These are phyloP conservation scores for Cercospora nicotianae DNA, from an alignment of 2,329 filamentous ascomycete genomes.

Conservation along the genomic window DNA sequence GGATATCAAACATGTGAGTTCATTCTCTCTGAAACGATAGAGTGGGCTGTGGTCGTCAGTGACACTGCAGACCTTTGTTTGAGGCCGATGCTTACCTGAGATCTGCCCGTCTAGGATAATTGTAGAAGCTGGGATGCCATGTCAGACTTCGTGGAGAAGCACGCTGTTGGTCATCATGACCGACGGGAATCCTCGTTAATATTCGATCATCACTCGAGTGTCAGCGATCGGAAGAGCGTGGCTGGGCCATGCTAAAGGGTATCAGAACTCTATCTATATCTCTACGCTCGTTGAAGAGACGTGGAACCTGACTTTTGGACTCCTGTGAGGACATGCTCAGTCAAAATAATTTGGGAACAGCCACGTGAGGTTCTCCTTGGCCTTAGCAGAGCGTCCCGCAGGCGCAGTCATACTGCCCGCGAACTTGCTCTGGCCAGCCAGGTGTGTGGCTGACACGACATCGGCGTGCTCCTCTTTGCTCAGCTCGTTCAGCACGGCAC, in stretches of 20 bases:
- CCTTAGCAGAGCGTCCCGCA: conserved; percentile 69
- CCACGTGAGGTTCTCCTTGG: conserved; percentile 77
- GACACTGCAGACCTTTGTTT: not conserved
- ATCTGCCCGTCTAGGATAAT: conserved; percentile 9
- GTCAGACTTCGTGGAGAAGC: conserved; percentile 5
- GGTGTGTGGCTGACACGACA: conserved; percentile 76
- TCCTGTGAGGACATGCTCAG: conserved; percentile 24
- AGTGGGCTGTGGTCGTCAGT: not conserved
- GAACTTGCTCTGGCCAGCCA: conserved; percentile 72
- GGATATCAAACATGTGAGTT: conserved; percentile 31
- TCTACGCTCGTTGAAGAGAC: conserved; percentile 1
- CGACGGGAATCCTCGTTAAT: not conserved
- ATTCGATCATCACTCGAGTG: not conserved
- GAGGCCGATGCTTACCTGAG: not conserved
- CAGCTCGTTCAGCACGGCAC: conserved; percentile 82
- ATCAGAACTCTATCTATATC: conserved; percentile 9
- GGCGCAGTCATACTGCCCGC: conserved; percentile 82
- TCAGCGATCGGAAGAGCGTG: conserved; percentile 2
- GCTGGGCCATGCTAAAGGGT: conserved; percentile 4
- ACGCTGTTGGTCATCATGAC: conserved; percentile 8
- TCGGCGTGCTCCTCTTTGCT: conserved; percentile 73
- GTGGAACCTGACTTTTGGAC: not conserved
- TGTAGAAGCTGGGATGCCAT: conserved; percentile 33
- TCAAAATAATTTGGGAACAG: conserved; percentile 80
- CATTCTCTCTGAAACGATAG: not conserved